These are phyloP conservation scores for Rutstroemia sp. DNA, from an alignment of 2,329 filamentous ascomycete species.

Conservation along the genomic window DNA sequence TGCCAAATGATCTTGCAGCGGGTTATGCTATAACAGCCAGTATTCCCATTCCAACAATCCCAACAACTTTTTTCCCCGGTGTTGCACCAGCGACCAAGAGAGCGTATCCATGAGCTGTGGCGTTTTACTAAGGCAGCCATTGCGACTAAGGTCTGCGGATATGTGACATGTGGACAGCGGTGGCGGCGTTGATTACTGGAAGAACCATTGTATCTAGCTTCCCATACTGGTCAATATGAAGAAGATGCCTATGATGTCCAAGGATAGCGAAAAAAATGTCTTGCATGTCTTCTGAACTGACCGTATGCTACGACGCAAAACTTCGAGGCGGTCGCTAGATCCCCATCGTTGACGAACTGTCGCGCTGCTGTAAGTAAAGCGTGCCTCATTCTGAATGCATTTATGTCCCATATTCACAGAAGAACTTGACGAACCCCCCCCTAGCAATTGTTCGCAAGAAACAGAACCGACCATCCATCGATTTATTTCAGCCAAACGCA, in stretches of 20 bases:
- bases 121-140: not conserved
- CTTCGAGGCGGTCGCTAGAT: too few species aligned
- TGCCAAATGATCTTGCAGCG: slow-evolving; percentile 9
- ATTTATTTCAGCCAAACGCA: not conserved
- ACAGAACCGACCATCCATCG: not conserved
- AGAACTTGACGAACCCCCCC: too few species aligned
- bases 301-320: too few species aligned
- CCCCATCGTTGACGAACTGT: too few species aligned
- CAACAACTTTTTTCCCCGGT: slow-evolving; percentile 14
- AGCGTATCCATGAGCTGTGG: not conserved
- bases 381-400: too few species aligned
- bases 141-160: not conserved
- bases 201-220: too few species aligned
- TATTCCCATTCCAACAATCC: slow-evolving; percentile 12
- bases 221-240: too few species aligned
- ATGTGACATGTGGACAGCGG: not conserved
- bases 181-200: not conserved
- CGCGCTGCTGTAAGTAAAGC: not conserved
- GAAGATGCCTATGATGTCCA: too few species aligned
- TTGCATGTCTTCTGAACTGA: too few species aligned
- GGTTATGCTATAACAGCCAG: slow-evolving; percentile 6
- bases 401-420: too few species aligned
- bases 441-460: not conserved
- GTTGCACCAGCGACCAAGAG: slow-evolving; percentile 11
- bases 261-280: too few species aligned